Evolutionary conservation across 495 filamentous ascomycete genomes (phyloP).

Genomic region (Daldinia loculata): DNA sequence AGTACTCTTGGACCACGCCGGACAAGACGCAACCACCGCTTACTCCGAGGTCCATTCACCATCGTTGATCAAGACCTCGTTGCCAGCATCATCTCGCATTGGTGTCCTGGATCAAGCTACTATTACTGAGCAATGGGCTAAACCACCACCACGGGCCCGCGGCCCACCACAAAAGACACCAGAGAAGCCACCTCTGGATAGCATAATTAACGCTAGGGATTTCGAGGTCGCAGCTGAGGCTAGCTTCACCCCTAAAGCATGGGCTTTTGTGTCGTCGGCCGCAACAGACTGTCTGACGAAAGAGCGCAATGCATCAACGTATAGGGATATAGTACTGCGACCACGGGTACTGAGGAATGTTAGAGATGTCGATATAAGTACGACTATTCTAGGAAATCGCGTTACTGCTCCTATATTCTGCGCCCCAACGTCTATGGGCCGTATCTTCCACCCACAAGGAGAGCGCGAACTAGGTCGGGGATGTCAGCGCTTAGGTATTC

Average conservation of each 20-base stretch:
- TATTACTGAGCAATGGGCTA: constrained; percentile 38
- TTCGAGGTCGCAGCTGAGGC: constrained; percentile 72
- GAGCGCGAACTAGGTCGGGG: constrained; percentile 75
- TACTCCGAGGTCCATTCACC: constrained; percentile 74
- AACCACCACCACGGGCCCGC: constrained; percentile 24
- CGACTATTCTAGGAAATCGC: constrained; percentile 68
- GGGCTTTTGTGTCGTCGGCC: constrained; percentile 85
- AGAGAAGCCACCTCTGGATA: constrained; percentile 70
- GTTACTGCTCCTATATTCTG: constrained; percentile 72
- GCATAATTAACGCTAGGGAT: constrained; percentile 76
- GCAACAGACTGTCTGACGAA: constrained; percentile 79
- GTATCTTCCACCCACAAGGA: constrained; percentile 73
- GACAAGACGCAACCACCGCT: constrained; percentile 73
- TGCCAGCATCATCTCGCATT: constrained; percentile 62
- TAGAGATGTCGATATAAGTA: constrained; percentile 60
- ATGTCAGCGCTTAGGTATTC: constrained; percentile 59
- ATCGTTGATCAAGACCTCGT: constrained; percentile 64
- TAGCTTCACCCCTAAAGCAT: constrained; percentile 73
- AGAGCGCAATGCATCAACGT: constrained; percentile 59
- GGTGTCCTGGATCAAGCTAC: constrained; percentile 62
- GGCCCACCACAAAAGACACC: constrained; percentile 13
- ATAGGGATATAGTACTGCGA: constrained; percentile 73
- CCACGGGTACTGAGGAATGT: constrained; percentile 79
- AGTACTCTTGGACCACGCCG: constrained; percentile 74
- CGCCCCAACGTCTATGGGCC: constrained; percentile 78